Evolutionary conservation across 2,329 filamentous ascomycete genomes (phyloP), one percentile per base, ranked within the genome.

Genomic region (Pseudogymnoascus sp.): DNA sequence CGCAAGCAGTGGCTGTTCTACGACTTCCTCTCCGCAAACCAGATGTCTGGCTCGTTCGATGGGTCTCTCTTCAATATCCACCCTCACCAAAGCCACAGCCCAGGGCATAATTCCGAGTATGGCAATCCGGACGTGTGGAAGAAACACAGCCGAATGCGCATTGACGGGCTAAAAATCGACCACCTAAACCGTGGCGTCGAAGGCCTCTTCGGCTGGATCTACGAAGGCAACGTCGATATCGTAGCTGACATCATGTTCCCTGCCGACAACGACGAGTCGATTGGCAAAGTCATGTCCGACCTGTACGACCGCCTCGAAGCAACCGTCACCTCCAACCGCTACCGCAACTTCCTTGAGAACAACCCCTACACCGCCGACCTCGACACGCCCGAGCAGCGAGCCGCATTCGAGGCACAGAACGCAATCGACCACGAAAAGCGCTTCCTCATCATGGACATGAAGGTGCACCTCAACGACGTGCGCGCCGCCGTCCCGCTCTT

Each of bases 1-100:
- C 85, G 94, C 60, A 97, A 97, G 72, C 93, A 96, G 71, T 99
- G 92, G 90, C 81, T 99, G 0, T 97, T 97, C 74, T 99, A 99
- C 78, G 94, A 99, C 74, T 95, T 99, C 68, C 77, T 99, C 28
- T 94, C 90, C 0, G 94, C 94, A 16, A 97, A 91, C 71, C 93
- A 94, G 74, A 96, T 97, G 85, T 96, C 91, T 11, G 94, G 94
- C 1, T 94, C 92, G 0, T 96, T 90, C 69, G 94, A 99, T 71
- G 91, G 94, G 62, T 97, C 94, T 0, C 81, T 99, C 2, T 99
- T 99, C 74, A 97, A 92, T 0, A 96, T 99, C 55, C 94, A 99
- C 73, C 94, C 93, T 4, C 85, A 92, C 16, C 94, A 97, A 75
- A 88, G 90, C 4, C 92, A 97, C 71, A 87, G 90, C 42, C 85